Evolutionary conservation across 164 flowering plant species (phyloP), one percentile per base, ranked within the genome.

Genomic region (Warburgia ugandensis): DNA sequence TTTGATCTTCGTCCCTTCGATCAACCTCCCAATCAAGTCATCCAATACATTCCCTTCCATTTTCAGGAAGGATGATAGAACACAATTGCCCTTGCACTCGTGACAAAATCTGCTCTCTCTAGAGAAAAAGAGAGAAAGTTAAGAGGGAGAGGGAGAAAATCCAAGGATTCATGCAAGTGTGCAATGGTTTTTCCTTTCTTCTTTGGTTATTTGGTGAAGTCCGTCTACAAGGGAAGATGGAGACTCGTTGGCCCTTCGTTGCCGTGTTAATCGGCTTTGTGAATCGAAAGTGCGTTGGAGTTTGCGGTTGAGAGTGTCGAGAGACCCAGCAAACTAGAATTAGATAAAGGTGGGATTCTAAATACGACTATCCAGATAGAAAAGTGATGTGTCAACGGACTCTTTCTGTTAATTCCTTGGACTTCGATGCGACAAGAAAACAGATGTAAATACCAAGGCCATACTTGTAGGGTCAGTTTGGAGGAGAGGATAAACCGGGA

Each of bases 21-120:
- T 51, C 20, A 77, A 58, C 60, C 71, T 69, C 37, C 64, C 75
- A 47, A 74, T 65, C 60, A 77, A 30, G 20, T 62, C 70, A n/a
- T 73, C 78, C 39, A 77, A 45, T 12, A 50, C 16, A 17, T 17
- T 38, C 21, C 67, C 75, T 56, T 75, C 83, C 77, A 77, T 76
- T 44, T 37, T 38, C 4, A 1, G 3, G 17, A 40, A 47, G 1
- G 28, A 2, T 2, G 13, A 19, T 17, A 19, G 37, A 14, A 22
- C 13, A 6, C 17, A 1, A 19, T 33, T 0, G 2, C 12, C 1
- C n/a, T 35, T 4, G 6, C 39, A 6, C 7, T 21, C 6, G 7
- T 4, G 26, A 36, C 14, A 44, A 32, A 19, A 31, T 3, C 10
- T 14, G 10, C n/a, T 12, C 26, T 16, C 9, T 5, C 14, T 12